Base-by-base conservation (phyloP, 768 basidiomycete genomes). In the Phylloporus sp. region DNA sequence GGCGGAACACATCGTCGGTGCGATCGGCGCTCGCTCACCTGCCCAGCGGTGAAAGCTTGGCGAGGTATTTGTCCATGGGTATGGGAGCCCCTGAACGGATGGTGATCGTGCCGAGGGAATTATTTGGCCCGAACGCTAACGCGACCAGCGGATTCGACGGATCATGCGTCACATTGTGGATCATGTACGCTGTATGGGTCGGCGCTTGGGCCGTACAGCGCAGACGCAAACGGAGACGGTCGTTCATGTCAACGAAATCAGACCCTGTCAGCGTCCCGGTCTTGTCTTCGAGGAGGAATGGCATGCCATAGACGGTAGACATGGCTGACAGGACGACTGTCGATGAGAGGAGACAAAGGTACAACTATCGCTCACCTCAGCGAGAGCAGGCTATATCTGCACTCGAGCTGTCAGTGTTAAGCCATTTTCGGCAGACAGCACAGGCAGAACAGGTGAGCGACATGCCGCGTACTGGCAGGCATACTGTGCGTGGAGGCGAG, bases 201-300 rank as follows among this genome's bases (percentile, higher is more conserved):
- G 67, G 20, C 42, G 72, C 71, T 32, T 68, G 66, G 0, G 70
- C 67, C 9, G 75, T 80, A 50, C 78, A 74, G 28, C 74, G 71
- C 45, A 80, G 67, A 41, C 59, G 62, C 50, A 82, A 66, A 24
- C 67, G 68, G 58, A 82, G 71, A 17, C 84, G 80, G 38, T 78
- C 79, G 61, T 85, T 70, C 52, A 84, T 69, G 64, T 86, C 85
- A 39, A 74, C 59, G 57, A 81, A 86, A 17, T 80, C 75, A 4
- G 81, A 76, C 28, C 75, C 79, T 11, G 68, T 66, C 29, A 81
- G 63, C 28, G 57, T 64, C 5, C 82, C 82, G 6, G 75, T 76
- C 45, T 68, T 76, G 67, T 86, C 84, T 58, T 83, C 80, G 46
- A 87, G 77, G 55, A 84, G 75, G 63, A 69, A 77, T 31, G 81